Conservation (phyloP, 2,329 filamentous ascomycete species). For the Capronia epimyces region DNA sequence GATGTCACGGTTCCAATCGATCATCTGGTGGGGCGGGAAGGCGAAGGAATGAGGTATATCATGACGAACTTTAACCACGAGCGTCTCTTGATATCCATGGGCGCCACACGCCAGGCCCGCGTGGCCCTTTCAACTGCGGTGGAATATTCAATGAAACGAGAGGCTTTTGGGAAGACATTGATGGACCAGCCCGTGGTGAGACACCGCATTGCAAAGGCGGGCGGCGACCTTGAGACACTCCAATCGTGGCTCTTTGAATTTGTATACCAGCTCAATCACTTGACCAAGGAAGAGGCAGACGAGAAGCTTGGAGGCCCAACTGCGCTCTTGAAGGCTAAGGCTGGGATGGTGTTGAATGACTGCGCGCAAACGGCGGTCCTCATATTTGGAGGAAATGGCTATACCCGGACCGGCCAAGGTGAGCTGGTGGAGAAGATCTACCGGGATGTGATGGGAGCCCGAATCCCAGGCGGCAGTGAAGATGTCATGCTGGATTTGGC, state of each 20-base stretch:
- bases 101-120: slow-evolving; percentile 56
- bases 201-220: slow-evolving; percentile 64
- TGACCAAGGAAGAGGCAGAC: slow-evolving; percentile 47
- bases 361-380: slow-evolving; percentile 64
- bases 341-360: slow-evolving; percentile 65
- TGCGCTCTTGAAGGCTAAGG: slow-evolving; percentile 65
- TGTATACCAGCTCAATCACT: slow-evolving; percentile 48
- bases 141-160: slow-evolving; percentile 59
- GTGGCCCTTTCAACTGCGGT: slow-evolving; percentile 57
- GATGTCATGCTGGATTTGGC: slow-evolving; percentile 67
- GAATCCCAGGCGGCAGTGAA: slow-evolving; percentile 64
- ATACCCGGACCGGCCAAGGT: slow-evolving; percentile 63
- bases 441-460: slow-evolving; percentile 56
- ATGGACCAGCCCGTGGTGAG: slow-evolving; percentile 71
- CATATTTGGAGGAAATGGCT: slow-evolving; percentile 71
- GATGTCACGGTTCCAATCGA: slow-evolving; percentile 66
- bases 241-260: slow-evolving; percentile 58
- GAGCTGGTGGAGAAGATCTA: slow-evolving; percentile 63
- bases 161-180: slow-evolving; percentile 62
- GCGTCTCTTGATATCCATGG: slow-evolving; percentile 61
- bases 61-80: slow-evolving; percentile 81
- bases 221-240: slow-evolving; percentile 62
- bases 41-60: slow-evolving; percentile 66
- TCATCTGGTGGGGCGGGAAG: slow-evolving; percentile 65
- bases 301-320: slow-evolving; percentile 62